Evolutionary conservation across 1,284 basidiomycete species (phyloP).

Genomic region (Malassezia obtusa): DNA sequence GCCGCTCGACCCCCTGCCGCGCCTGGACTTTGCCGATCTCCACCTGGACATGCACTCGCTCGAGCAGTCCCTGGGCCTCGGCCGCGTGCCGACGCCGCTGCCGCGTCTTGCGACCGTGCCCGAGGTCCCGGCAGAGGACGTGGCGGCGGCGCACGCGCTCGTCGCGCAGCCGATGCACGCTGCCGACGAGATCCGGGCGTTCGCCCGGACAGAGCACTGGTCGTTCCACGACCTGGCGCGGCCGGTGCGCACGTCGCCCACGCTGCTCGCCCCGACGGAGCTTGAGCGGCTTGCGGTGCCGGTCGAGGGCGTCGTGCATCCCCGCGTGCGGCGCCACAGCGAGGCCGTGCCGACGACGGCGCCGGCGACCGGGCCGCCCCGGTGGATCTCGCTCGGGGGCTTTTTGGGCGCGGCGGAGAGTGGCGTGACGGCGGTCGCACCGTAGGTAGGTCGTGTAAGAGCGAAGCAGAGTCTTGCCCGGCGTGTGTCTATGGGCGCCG

Average conservation of each 20-base stretch:
- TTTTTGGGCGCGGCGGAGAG: too few relatives aligned
- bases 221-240: background rate
- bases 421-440: too few relatives aligned
- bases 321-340: background rate
- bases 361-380: background rate
- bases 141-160: background rate
- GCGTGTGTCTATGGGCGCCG: too few relatives aligned
- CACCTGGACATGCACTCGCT: slow-evolving; percentile 1
- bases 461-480: too few relatives aligned
- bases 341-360: background rate
- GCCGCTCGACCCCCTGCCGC: slow-evolving; percentile 14
- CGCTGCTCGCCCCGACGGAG: background rate
- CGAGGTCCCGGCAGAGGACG: background rate
- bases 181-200: background rate
- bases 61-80: slow-evolving; percentile 4
- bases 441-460: too few relatives aligned
- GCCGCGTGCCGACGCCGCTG: background rate
- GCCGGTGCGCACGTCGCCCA: background rate
- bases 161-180: background rate
- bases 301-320: background rate
- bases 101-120: background rate
- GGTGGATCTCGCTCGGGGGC: background rate
- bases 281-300: background rate
- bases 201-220: background rate
- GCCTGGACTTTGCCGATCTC: slow-evolving; percentile 16